Evolutionary conservation across 2,329 filamentous ascomycete species (phyloP).

Genomic region (Didymella pomorum): DNA sequence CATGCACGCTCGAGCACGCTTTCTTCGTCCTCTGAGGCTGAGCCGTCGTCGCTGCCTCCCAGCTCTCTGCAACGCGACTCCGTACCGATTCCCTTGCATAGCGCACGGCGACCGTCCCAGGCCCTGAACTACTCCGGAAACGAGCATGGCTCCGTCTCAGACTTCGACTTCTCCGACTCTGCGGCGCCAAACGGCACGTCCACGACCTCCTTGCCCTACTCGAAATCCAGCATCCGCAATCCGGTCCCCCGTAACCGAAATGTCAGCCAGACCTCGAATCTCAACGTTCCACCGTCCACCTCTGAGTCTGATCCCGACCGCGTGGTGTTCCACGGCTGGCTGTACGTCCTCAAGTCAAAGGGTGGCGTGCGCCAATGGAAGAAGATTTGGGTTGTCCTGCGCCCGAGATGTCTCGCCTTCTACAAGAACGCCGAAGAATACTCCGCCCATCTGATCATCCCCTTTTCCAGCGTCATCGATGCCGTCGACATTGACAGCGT

Average conservation of each 20-base stretch:
- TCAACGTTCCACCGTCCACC: conserved; percentile 42
- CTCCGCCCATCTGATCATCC: conserved; percentile 80
- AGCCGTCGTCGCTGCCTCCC: conserved; percentile 43
- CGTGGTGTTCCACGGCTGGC: conserved; percentile 92
- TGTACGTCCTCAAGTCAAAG: conserved; percentile 84
- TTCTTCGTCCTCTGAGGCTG: conserved; percentile 58
- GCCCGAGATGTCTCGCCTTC: conserved; percentile 82
- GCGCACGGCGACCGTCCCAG: conserved; percentile 66
- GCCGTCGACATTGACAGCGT: conserved; percentile 92
- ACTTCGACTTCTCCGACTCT: conserved; percentile 85
- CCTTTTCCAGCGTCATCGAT: conserved; percentile 80
- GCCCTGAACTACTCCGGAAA: conserved; percentile 69
- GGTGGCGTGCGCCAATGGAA: conserved; percentile 92
- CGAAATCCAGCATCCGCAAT: conserved; percentile 25
- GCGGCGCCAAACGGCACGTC: conserved; percentile 56
- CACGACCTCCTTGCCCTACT: conserved; percentile 46
- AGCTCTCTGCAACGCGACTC: conserved; percentile 19
- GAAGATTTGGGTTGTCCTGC: conserved; percentile 89
- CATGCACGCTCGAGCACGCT: conserved; percentile 36
- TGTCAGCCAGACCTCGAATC: conserved; percentile 68
- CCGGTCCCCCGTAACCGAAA: conserved; percentile 56
- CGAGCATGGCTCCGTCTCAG: conserved; percentile 80
- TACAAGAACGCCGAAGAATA: conserved; percentile 96
- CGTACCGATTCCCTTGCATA: conserved; percentile 43
- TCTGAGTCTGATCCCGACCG: conserved; percentile 72